Percentiles rank a stretch among this genome's conserved stretches.
phyloP scores from a whole-genome alignment of 2,329 filamentous ascomycete genomes.

The Reticulascus tulasneorum region DNA sequence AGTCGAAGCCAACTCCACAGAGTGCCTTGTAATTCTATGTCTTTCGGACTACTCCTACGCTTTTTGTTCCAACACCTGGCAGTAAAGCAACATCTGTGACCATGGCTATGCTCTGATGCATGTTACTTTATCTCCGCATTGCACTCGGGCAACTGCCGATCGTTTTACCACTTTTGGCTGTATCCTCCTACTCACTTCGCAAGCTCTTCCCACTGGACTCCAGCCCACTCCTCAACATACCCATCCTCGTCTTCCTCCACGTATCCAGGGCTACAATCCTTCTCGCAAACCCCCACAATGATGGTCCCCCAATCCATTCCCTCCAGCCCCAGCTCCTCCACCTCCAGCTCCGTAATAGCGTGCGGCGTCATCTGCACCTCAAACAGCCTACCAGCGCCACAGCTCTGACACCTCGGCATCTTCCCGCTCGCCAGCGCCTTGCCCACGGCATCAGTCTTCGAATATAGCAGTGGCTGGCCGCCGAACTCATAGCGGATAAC shows the following conservation, averaged over 20 bases:
- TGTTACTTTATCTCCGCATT: too few species aligned
- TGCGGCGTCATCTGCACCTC: slow-evolving; percentile 92
- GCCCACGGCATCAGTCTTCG: slow-evolving; percentile 70
- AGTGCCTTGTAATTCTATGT: too few species aligned
- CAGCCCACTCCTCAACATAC: slow-evolving; percentile 94
- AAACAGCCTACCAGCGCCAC: slow-evolving; percentile 72
- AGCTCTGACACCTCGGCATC: slow-evolving; percentile 74
- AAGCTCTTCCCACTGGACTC: slow-evolving; percentile 94
- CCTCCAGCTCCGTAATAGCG: slow-evolving; percentile 84
- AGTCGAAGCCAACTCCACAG: too few species aligned
- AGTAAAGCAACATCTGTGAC: too few species aligned
- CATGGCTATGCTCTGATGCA: too few species aligned
- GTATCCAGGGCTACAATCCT: slow-evolving; percentile 66
- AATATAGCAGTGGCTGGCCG: slow-evolving; percentile 74
- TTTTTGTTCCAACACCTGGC: too few species aligned
- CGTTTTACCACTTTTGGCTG: too few species aligned
- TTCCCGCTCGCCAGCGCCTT: slow-evolving; percentile 45
- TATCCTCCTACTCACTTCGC: slow-evolving; percentile 31
- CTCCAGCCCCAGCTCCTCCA: slow-evolving; percentile 65
- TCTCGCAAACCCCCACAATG: slow-evolving; percentile 77
- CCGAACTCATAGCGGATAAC: slow-evolving; percentile 76
- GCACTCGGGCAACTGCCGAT: too few species aligned
- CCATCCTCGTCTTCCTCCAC: slow-evolving; percentile 60
- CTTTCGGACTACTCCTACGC: too few species aligned
- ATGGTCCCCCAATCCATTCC: slow-evolving; percentile 99